phyloP scores from a whole-genome alignment of 371 early-diverging fungal species.

The Mortierella sp. region DNA sequence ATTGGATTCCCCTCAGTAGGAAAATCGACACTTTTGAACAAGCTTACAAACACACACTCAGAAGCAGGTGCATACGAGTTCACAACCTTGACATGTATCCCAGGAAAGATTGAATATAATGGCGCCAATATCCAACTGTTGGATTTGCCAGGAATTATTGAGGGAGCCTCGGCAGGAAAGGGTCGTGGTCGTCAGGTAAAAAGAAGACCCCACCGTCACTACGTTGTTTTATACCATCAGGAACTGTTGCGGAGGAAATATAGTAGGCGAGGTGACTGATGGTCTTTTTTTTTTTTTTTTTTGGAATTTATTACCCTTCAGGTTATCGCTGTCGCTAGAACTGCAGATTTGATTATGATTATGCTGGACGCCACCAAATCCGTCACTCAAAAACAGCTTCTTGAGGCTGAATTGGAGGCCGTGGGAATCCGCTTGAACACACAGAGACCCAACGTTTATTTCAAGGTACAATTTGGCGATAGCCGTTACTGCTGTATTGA shows the following conservation, averaged over 20 bases:
- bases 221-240: neutral
- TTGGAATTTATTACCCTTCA: neutral
- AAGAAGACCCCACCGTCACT: neutral
- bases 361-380: slow-evolving; percentile 99
- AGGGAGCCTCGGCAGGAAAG: slow-evolving; percentile 99
- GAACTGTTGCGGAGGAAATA: neutral
- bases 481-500: neutral
- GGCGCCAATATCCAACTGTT: slow-evolving; percentile 98
- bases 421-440: slow-evolving; percentile 98
- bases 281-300: neutral
- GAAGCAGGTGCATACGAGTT: slow-evolving; percentile 98
- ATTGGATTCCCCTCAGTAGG: slow-evolving; percentile 99
- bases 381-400: slow-evolving; percentile 81
- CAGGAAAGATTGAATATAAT: slow-evolving; percentile 98
- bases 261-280: neutral
- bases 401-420: slow-evolving; percentile 98
- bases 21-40: slow-evolving; percentile 97
- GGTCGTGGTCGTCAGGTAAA: slow-evolving; percentile 98
- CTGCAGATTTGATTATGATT: slow-evolving; percentile 98
- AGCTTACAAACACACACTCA: slow-evolving; percentile 95
- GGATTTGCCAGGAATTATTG: slow-evolving; percentile 95
- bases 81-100: slow-evolving; percentile 98
- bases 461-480: slow-evolving; percentile 72
- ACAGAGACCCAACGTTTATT: slow-evolving; percentile 92
- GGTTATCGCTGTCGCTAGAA: slow-evolving; percentile 94